Base-by-base conservation (phyloP, 192 early-diverging fungal genomes). In the Rhizophlyctis rosea region DNA sequence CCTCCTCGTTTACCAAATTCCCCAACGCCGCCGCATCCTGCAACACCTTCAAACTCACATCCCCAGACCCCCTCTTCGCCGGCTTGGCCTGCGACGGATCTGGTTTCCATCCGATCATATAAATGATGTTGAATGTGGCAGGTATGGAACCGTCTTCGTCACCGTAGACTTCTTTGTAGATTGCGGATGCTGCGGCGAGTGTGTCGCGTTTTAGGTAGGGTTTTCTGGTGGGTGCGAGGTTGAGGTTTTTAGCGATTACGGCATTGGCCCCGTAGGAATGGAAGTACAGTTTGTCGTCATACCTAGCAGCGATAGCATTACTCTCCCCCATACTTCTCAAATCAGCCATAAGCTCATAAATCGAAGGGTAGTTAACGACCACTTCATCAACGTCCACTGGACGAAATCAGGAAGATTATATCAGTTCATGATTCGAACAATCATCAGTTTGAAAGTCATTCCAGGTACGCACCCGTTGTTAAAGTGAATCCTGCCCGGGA, bases 371-470 rank as follows among this genome's bases (percentile, higher is more conserved):
- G 63, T 87, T 87, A 23, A 98, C 90, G 16, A 82, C 79, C 56
- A 98, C 87, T 54, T 91, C 92, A 67, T 98, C 95, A 23, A 93
- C 79, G 64, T 98, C 95, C 1, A 98, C 86, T 77, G n/a, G n/a
- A 32, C 2, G 51, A 34, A 16, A 14, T 44, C 25, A 7, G 47
- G 28, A 31, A 66, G 33, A 0, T 3, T 7, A 35, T 57, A n/a
- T 9, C 18, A 33, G 34, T 28, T n/a, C 25, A 13, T 16, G 14
- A 70, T 25, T n/a, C 5, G 1, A 0, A 54, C 34, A 50, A 23
- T 4, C 21, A n/a, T 1, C 30, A 30, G 49, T 16, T 65, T 1
- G 31, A 54, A 28, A 29, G 65, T n/a, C n/a, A 18, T 18, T 30
- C 56, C 31, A 13, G 18, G 35, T 25, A 13, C 21, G 28, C 33